These are phyloP conservation scores for Aspergillus pseudoterreus DNA, from an alignment of 2,329 filamentous ascomycete species.

Conservation along the genomic window DNA sequence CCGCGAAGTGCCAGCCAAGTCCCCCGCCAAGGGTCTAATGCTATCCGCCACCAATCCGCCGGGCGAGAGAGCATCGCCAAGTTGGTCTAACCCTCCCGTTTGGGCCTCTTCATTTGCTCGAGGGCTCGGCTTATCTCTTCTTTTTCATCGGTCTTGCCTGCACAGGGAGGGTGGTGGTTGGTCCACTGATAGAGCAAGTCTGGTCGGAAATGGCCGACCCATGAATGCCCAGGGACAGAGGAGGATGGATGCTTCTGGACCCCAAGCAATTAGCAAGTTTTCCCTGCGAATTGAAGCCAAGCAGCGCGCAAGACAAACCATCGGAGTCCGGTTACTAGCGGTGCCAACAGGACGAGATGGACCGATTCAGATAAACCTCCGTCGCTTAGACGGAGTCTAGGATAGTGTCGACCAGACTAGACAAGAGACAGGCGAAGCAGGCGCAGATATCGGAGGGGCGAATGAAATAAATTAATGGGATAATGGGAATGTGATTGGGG, in stretches of 20 bases:
- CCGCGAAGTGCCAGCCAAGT: conserved; percentile 21
- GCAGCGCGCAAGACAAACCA: not conserved
- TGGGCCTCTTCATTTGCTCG: not conserved
- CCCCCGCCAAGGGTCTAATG: conserved; percentile 1
- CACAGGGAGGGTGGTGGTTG: not conserved
- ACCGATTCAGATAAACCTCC: too few relatives aligned
- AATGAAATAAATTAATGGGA: too few relatives aligned
- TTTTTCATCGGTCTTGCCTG: not conserved
- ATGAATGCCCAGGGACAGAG: not conserved
- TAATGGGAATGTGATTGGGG: too few relatives aligned
- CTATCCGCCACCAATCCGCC: not conserved
- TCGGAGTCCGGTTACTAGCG: not conserved
- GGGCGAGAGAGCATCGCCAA: conserved; percentile 1
- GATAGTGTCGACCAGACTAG: not conserved
- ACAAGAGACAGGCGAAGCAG: not conserved
- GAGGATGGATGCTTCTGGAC: not conserved
- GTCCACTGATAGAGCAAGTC: not conserved
- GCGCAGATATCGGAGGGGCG: not conserved
- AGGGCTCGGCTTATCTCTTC: not conserved
- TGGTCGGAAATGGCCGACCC: not conserved
- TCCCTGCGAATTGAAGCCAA: too few relatives aligned
- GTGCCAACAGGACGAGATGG: not conserved
- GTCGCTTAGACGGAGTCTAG: not conserved
- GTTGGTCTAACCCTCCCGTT: conserved; percentile 7
- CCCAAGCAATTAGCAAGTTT: not conserved